Evolutionary conservation across 73 alveolate species (phyloP).

Genomic region (Tetrahymena borealis): DNA sequence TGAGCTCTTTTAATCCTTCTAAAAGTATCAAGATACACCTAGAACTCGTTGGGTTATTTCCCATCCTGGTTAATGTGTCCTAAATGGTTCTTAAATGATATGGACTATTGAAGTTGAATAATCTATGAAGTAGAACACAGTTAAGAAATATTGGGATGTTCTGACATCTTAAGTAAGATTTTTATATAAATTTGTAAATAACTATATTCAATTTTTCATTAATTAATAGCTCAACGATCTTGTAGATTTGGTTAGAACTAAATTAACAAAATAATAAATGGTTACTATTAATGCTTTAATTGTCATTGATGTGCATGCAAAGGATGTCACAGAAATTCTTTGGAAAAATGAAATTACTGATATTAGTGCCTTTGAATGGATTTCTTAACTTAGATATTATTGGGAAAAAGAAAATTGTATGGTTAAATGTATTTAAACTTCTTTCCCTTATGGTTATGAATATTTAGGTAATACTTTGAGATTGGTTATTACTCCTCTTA

Average conservation of each 20-base stretch:
- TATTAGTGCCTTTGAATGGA: slow-evolving; percentile 71
- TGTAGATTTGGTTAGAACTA: slow-evolving; percentile 60
- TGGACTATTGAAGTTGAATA: slow-evolving; percentile 95
- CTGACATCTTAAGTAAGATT: not conserved
- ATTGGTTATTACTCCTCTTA: slow-evolving; percentile 94
- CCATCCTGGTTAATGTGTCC: slow-evolving; percentile 94
- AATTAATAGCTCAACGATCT: slow-evolving; percentile 10
- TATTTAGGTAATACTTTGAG: slow-evolving; percentile 93
- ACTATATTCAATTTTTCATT: slow-evolving; percentile 19
- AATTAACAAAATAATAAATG: slow-evolving; percentile 62
- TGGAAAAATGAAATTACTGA: slow-evolving; percentile 33
- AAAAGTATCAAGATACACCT: slow-evolving; percentile 74
- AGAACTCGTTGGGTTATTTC: slow-evolving; percentile 83
- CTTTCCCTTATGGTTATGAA: slow-evolving; percentile 92
- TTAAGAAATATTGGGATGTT: slow-evolving; percentile 30
- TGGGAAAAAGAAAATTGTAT: slow-evolving; percentile 79
- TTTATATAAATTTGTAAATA: not conserved
- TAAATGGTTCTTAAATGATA: slow-evolving; percentile 78
- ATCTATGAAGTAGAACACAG: slow-evolving; percentile 53
- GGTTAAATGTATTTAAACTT: slow-evolving; percentile 76
- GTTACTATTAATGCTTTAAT: slow-evolving; percentile 95
- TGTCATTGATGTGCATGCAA: slow-evolving; percentile 99
- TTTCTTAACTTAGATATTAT: slow-evolving; percentile 80
- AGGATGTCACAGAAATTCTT: slow-evolving; percentile 60
- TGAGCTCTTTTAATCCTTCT: slow-evolving; percentile 75